Conservation (phyloP, 2,329 filamentous ascomycete genomes). For the Fusarium coicis region DNA sequence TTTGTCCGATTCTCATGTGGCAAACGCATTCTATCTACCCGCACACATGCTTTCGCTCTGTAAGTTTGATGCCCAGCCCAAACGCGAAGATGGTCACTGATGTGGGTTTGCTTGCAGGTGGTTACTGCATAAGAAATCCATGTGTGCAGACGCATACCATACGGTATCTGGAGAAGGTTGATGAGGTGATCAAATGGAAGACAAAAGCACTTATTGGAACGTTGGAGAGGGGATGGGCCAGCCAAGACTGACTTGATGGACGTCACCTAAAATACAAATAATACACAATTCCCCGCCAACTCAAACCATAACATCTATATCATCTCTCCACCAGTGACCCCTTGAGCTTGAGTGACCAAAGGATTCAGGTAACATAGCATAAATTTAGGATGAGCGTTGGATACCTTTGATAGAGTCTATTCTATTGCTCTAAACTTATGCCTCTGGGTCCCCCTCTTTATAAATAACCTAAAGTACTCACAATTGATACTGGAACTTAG, state of each 20-base stretch:
- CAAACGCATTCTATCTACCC: constrained; percentile 3
- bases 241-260: not conserved
- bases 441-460: no score
- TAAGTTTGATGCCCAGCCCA: fast-evolving
- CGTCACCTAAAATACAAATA: not conserved
- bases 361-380: no score
- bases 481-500: no score
- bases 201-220: not conserved
- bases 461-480: no score
- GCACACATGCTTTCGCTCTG: constrained; percentile 12
- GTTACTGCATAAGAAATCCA: not conserved
- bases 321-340: fast-evolving
- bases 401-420: no score
- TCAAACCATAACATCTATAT: not conserved
- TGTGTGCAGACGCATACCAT: not conserved
- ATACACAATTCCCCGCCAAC: not conserved
- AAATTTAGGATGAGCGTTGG: no score
- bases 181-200: constrained; percentile 1
- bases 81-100: fast-evolving
- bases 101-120: not conserved
- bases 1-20: not conserved
- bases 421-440: no score
- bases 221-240: not conserved
- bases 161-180: not conserved
- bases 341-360: no score